Evolutionary conservation across 208 protist genomes (phyloP).

Genomic region (Novymonas esmeraldas): DNA sequence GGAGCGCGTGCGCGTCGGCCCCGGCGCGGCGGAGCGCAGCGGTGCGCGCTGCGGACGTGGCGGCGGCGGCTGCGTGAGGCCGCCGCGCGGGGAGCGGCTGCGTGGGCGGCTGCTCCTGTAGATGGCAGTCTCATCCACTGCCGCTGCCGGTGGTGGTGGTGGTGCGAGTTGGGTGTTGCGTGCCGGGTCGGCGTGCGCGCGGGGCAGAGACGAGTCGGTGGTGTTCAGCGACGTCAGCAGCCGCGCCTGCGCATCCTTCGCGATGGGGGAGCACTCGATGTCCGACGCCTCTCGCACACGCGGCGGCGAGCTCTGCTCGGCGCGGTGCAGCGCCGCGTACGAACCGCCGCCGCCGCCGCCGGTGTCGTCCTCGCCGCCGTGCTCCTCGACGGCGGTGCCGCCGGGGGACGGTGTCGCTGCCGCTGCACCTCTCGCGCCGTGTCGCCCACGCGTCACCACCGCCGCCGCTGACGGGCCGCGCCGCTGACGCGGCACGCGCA

Average conservation of each 20-base stretch:
- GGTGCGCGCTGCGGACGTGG: background rate
- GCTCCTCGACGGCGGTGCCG: background rate
- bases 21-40: background rate
- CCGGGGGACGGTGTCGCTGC: background rate
- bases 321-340: slow-evolving; percentile 22
- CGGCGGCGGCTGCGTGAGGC: background rate
- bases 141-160: slow-evolving; percentile 1
- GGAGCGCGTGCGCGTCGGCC: background rate
- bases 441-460: background rate
- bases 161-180: background rate
- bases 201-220: too few relatives aligned
- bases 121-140: slow-evolving; percentile 24
- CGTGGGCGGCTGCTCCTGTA: slow-evolving; percentile 17
- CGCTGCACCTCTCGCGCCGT: background rate
- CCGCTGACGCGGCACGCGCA: slow-evolving; percentile 4
- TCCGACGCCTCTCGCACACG: slow-evolving; percentile 12
- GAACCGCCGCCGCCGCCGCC: background rate
- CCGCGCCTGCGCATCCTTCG: slow-evolving; percentile 24
- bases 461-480: slow-evolving; percentile 1
- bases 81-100: slow-evolving; percentile 4
- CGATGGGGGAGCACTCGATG: slow-evolving; percentile 41
- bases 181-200: too few relatives aligned
- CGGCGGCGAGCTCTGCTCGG: background rate
- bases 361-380: background rate
- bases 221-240: slow-evolving; percentile 28